Evolutionary conservation across 108 stramenopile species (phyloP).

Genomic region (Bacterosira constricta): DNA sequence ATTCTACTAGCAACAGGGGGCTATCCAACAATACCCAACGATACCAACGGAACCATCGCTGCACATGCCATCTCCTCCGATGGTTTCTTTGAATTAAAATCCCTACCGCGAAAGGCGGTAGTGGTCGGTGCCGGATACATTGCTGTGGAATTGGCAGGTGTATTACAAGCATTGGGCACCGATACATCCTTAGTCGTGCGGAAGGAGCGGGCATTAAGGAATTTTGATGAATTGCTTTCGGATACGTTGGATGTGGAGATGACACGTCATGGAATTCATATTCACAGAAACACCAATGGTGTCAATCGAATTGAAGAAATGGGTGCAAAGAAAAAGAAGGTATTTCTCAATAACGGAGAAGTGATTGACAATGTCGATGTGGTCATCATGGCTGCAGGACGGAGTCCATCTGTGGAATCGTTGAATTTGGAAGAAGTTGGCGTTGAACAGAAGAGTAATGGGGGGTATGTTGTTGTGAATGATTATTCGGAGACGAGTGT

Average conservation of each 20-base stretch:
- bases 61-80: conserved; percentile 80
- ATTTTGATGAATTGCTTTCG: conserved; percentile 75
- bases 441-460: conserved; percentile 49
- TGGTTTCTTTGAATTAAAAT: conserved; percentile 91
- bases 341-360: conserved; percentile 58
- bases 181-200: conserved; percentile 81
- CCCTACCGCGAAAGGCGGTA: conserved; percentile 75
- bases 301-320: conserved; percentile 38
- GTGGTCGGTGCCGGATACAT: conserved; percentile 95
- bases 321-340: conserved; percentile 34
- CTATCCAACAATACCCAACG: conserved; percentile 59
- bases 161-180: conserved; percentile 76
- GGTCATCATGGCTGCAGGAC: conserved; percentile 85
- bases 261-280: conserved; percentile 64
- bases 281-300: conserved; percentile 62
- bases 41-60: conserved; percentile 54
- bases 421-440: conserved; percentile 70
- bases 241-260: conserved; percentile 73
- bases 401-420: conserved; percentile 64
- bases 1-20: conserved; percentile 90
- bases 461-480: conserved; percentile 78
- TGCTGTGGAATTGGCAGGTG: conserved; percentile 93
- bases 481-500: conserved; percentile 78
- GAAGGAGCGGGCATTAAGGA: conserved; percentile 59
- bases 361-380: conserved; percentile 72